phyloP scores from a whole-genome alignment of 2,329 filamentous ascomycete species.

The Metarhizium rileyi region DNA sequence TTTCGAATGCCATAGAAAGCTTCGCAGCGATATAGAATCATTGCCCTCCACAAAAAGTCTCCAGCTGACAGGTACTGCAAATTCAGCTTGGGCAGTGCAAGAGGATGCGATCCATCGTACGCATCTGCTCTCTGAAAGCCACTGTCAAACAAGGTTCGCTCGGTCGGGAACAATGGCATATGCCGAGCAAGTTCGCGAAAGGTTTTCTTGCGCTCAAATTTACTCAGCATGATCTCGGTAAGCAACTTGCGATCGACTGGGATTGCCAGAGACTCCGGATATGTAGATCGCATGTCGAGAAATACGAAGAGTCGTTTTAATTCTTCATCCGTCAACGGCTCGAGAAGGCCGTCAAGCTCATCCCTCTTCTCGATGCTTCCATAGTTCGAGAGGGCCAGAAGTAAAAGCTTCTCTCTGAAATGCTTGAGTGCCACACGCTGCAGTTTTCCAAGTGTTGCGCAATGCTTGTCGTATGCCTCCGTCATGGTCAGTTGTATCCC shows the following conservation, averaged over 20 bases:
- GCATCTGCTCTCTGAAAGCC: constrained; percentile 70
- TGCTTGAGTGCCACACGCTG: constrained; percentile 70
- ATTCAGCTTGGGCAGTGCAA: constrained; percentile 90
- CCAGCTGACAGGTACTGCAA: constrained; percentile 90
- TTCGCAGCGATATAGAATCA: constrained; percentile 81
- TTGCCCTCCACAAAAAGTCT: constrained; percentile 93
- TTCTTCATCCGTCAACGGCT: constrained; percentile 64
- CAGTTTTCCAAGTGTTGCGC: constrained; percentile 62
- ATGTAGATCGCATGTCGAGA: constrained; percentile 72
- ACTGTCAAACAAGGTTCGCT: constrained; percentile 68
- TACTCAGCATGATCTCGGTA: constrained; percentile 62
- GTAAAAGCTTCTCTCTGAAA: constrained; percentile 84
- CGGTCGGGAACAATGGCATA: constrained; percentile 74
- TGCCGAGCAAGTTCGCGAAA: constrained; percentile 72
- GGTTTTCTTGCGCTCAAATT: constrained; percentile 66
- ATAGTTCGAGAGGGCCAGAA: constrained; percentile 87
- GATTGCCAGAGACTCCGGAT: constrained; percentile 62
- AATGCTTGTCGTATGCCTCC: constrained; percentile 73
- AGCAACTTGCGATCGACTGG: constrained; percentile 53
- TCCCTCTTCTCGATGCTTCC: constrained; percentile 71
- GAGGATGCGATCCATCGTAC: constrained; percentile 77
- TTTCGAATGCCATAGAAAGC: constrained; percentile 89
- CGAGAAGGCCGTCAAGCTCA: constrained; percentile 69
- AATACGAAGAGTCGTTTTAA: constrained; percentile 56
- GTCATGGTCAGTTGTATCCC: constrained; percentile 63